Percentiles rank a stretch among this genome's conserved stretches.
Conservation (phyloP, 768 basidiomycete genomes). For the Punctularia strigosozonata region DNA sequence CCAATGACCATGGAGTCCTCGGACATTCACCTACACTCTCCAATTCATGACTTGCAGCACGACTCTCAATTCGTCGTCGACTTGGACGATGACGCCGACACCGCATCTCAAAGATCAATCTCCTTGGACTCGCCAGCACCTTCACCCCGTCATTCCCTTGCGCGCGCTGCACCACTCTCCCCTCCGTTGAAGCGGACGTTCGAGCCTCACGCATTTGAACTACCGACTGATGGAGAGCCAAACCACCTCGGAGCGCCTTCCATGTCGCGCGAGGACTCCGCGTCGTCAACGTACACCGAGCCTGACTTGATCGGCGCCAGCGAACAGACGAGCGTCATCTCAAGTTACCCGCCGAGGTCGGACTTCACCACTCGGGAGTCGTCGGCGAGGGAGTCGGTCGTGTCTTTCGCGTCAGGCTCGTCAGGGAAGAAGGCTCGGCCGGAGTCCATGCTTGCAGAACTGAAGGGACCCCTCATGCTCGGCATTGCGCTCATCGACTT, state of each 20-base stretch:
- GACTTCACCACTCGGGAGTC: constrained; percentile 30
- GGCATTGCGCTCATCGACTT: constrained; percentile 93
- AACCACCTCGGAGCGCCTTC: too few relatives aligned
- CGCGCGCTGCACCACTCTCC: constrained; percentile 12
- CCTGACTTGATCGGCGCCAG: too few relatives aligned
- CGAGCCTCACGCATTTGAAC: constrained; percentile 30
- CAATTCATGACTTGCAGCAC: neutral
- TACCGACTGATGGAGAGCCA: too few relatives aligned
- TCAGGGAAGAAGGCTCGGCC: constrained; percentile 57
- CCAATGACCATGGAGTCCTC: too few relatives aligned
- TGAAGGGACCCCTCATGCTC: constrained; percentile 55
- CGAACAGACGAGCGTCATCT: too few relatives aligned
- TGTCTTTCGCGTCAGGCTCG: constrained; percentile 56
- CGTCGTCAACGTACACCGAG: neutral
- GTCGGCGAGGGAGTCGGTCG: constrained; percentile 36
- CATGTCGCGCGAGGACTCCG: constrained; percentile 6
- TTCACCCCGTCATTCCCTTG: constrained; percentile 34
- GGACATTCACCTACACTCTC: too few relatives aligned
- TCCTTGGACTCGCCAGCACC: constrained; percentile 53
- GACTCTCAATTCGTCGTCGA: constrained; percentile 1
- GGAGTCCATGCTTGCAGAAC: constrained; percentile 62
- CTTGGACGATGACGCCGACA: constrained; percentile 55
- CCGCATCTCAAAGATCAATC: constrained; percentile 70
- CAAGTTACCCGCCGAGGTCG: constrained; percentile 52
- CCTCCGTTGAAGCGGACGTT: constrained; percentile 17